Conservation (phyloP, 371 early-diverging fungal species). For the Coemansia sp. region DNA sequence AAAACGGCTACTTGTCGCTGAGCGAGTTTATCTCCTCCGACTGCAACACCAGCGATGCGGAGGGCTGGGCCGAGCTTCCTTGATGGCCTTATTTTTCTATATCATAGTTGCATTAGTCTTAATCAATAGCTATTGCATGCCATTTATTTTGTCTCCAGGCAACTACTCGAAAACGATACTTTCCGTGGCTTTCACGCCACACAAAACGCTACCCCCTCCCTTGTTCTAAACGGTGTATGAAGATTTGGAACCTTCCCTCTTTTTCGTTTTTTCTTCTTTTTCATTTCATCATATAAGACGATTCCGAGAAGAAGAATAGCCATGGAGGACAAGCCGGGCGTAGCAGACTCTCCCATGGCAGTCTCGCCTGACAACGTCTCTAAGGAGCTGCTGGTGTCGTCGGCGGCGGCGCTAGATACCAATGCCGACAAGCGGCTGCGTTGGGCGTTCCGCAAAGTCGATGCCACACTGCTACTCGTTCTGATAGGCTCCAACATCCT, state of each 20-base stretch:
- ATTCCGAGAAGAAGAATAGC: background rate
- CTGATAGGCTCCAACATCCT: constrained; percentile 42
- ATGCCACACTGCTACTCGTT: constrained; percentile 35
- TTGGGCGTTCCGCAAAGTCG: constrained; percentile 44
- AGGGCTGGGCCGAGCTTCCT: background rate
- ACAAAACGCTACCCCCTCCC: too few species aligned
- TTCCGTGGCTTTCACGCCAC: too few species aligned
- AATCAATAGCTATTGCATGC: too few species aligned
- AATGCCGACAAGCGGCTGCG: background rate
- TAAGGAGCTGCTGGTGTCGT: background rate
- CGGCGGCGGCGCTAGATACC: background rate
- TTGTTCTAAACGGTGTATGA: background rate
- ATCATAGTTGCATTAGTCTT: background rate
- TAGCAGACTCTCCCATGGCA: too few species aligned
- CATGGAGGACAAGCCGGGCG: too few species aligned
- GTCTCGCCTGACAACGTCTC: background rate
- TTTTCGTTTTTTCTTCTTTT: background rate
- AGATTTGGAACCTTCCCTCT: background rate
- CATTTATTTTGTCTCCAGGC: too few species aligned
- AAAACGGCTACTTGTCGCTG: constrained; percentile 37
- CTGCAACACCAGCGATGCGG: constrained; percentile 27
- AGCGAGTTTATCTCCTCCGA: constrained; percentile 31
- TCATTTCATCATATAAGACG: background rate
- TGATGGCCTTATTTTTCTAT: background rate
- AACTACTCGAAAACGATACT: background rate